Evolutionary conservation across 169 alveolate genomes (phyloP).

Genomic region (Cryptosporidium sp.): DNA sequence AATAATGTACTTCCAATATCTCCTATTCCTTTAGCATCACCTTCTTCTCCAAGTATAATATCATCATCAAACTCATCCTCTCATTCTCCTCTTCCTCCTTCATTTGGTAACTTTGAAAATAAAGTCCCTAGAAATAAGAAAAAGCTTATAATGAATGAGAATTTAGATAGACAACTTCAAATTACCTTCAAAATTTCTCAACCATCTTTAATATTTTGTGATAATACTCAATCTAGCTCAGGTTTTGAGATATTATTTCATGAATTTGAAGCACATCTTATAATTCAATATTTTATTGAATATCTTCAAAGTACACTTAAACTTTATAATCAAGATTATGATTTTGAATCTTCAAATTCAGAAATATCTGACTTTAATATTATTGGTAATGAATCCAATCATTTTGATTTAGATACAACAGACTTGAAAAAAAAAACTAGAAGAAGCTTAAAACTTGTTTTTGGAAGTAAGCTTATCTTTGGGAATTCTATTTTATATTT

Average conservation of each 20-base stretch:
- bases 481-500: conserved; percentile 32
- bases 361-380: background rate
- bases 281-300: conserved; percentile 9
- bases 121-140: background rate
- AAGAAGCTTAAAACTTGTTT: conserved; percentile 11
- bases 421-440: conserved; percentile 3
- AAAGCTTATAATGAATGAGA: conserved; percentile 13
- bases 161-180: conserved; percentile 9
- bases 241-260: conserved; percentile 52
- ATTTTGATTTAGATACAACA: too few species aligned
- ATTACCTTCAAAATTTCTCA: conserved; percentile 16
- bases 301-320: background rate
- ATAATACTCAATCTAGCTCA: conserved; percentile 36
- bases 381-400: background rate
- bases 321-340: background rate
- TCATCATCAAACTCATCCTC: background rate
- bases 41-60: conserved; percentile 13
- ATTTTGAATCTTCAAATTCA: background rate
- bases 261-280: conserved; percentile 41
- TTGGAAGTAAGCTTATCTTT: conserved; percentile 10
- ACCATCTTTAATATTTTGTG: conserved; percentile 49
- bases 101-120: background rate
- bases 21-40: background rate
- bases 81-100: background rate
- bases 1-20: background rate